A percentile compares a stretch with the other conserved stretches of the same genome.
These are phyloP conservation scores for Schizosaccharomyces japonicus DNA, from an alignment of 805 yeast genomes.

Conservation along the genomic window DNA sequence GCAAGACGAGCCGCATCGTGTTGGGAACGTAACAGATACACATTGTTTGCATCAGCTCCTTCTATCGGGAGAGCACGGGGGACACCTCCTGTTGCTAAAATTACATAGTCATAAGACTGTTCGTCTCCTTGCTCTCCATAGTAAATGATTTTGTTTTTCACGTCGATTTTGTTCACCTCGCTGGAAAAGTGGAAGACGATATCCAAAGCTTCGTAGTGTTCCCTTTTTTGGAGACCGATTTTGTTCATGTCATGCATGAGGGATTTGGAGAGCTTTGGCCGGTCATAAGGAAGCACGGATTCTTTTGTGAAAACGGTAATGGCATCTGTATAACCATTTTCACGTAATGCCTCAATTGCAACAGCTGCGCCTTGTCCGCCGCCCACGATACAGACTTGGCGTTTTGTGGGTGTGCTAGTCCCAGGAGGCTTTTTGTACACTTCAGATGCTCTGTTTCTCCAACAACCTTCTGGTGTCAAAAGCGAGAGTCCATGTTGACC, in stretches of 20 bases:
- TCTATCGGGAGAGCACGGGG: slow-evolving; percentile 5
- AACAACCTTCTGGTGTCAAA: not conserved
- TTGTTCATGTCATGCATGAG: slow-evolving; percentile 4
- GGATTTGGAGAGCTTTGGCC: slow-evolving; percentile 6
- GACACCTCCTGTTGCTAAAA: slow-evolving; percentile 7
- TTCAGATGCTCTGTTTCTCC: not conserved
- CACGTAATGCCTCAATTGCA: slow-evolving; percentile 5
- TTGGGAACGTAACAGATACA: slow-evolving; percentile 5
- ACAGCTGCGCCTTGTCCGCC: slow-evolving; percentile 6
- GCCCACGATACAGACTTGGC: slow-evolving; percentile 1
- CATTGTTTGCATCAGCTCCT: slow-evolving; percentile 5
- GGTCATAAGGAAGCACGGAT: slow-evolving; percentile 5
- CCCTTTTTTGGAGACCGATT: slow-evolving; percentile 4
- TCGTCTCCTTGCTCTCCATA: not conserved
- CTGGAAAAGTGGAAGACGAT: not conserved
- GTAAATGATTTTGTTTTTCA: slow-evolving; percentile 2
- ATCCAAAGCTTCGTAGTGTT: slow-evolving; percentile 4
- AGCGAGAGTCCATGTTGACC: not conserved
- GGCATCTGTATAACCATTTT: not conserved
- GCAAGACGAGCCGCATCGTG: slow-evolving; percentile 1
- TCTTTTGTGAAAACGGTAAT: slow-evolving; percentile 6
- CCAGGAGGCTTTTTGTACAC: not conserved
- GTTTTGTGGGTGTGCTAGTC: not conserved
- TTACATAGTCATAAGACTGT: slow-evolving; percentile 2
- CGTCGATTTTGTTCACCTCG: slow-evolving; percentile 4